Evolutionary conservation across 768 basidiomycete species (phyloP), one percentile per base, ranked within the genome.

Genomic region (Amanita fuliginea): DNA sequence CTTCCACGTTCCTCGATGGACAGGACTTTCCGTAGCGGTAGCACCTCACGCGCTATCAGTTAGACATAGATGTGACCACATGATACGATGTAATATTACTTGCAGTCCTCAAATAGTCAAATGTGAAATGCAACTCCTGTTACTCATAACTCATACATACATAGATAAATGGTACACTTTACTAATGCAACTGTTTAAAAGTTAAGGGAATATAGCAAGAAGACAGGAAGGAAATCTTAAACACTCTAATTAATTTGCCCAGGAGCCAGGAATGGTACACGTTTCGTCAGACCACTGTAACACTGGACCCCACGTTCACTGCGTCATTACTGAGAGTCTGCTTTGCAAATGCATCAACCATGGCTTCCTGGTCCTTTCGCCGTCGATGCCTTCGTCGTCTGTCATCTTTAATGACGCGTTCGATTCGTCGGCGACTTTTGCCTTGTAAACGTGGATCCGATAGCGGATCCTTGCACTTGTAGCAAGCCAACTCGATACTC

Each of bases 351-450:
- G 85, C 82, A 60, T 85, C 82, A 51, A 90, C 71, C 75, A 91
- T 80, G 21, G 82, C 72, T 48, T 91, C 88, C 58, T 88, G 85
- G 58, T 90, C 88, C 61, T 85, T 86, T 57, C 87, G 81, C 49
- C 87, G 74, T 57, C 76, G 84, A 64, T 91, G 88, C 55, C 88
- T 75, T 64, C 75, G 78, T 57, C 86, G 75, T 54, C 86, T 74
- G 67, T 91, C 88, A 42, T 91, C 88, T 62, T 86, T 88, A 60
- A 91, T 88, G n/a, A 83, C 68, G 28, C 83, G 76, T 56, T 89
- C 83, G 46, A 90, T 78, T 57, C 80, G 78, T 57, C 84, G 77
- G 42, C 86, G 77, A 24, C 72, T 65, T 57, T 82, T 83, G 57
- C 64, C 66, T 56, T 85, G 83, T 37, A 69, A 62, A 28, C 78